Evolutionary conservation across 768 basidiomycete genomes (phyloP), one percentile per base, ranked within the genome.

Genomic region (Cantharellus anzutake): DNA sequence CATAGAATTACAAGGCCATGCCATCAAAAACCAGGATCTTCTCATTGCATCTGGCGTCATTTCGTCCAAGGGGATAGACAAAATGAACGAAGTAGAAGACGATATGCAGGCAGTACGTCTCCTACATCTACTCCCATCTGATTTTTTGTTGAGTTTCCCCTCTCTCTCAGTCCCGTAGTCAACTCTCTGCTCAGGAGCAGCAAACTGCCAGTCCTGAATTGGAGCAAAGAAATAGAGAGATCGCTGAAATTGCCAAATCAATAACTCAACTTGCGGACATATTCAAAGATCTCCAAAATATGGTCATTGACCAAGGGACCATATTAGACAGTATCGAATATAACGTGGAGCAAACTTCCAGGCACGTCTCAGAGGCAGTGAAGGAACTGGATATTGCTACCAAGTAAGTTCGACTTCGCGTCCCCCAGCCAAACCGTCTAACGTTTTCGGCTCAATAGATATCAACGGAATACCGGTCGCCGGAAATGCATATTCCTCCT

Each of bases 261-360:
- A 99, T 99, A 65, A 80, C 86, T 48, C 80, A 81, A 51, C 77
- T 99, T 38, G 93, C 93, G 1, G 94, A 94, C 66, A 78, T 99
- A 57, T 99, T 99, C 78, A 91, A 94, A 66, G 96, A 99, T 68
- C 76, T 99, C 52, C 86, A 86, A 11, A 78, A 78, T 41, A 80
- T 99, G 59, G 90, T 99, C 61, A 97, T 98, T 63, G 96, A 98
- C 71, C 96, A 99, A 67, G 96, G 96, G 38, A 97, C 94, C 38
- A 78, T 99, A 40, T 77, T 98, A 59, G 96, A 98, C 71, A 91
- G 89, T 42, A 79, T 98, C 60, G 96, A 99, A 71, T 99, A 90
- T 72, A 99, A 99, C 69, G 86, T 99, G 58, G 91, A 97, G 70
- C 84, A 87, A 70, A 88, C 93, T 3, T 84, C 84, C 16, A 78